phyloP scores from a whole-genome alignment of 1,284 basidiomycete genomes.

The Trichosporon coremiiforme region DNA sequence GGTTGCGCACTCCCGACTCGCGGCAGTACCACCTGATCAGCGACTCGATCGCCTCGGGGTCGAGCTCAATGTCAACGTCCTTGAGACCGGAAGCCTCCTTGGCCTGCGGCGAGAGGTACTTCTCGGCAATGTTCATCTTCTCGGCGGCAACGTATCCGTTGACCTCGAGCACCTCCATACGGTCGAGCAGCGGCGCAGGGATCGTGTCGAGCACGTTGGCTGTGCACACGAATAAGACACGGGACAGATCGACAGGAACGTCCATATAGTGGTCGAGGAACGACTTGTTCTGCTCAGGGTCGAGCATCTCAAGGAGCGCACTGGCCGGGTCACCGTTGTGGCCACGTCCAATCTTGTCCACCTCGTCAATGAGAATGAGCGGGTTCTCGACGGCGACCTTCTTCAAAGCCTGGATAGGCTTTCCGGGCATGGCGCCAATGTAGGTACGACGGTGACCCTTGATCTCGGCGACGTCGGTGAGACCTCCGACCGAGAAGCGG shows the following conservation, averaged over 20 bases:
- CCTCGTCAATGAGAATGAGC: conserved; percentile 93
- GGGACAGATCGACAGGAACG: conserved; percentile 93
- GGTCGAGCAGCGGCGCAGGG: conserved; percentile 90
- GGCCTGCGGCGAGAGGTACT: conserved; percentile 91
- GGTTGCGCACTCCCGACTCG: conserved; percentile 90
- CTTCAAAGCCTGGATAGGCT: conserved; percentile 96
- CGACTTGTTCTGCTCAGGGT: conserved; percentile 93
- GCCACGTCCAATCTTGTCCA: conserved; percentile 91
- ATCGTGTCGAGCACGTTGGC: conserved; percentile 95
- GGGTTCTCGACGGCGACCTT: conserved; percentile 97
- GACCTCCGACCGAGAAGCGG: conserved; percentile 87
- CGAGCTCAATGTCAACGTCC: conserved; percentile 75
- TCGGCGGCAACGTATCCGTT: conserved; percentile 96
- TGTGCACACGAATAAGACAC: conserved; percentile 97
- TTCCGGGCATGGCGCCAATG: conserved; percentile 93
- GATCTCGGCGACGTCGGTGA: conserved; percentile 98
- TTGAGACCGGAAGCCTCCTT: conserved; percentile 87
- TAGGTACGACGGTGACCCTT: conserved; percentile 98
- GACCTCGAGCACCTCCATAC: conserved; percentile 97
- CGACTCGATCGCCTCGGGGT: conserved; percentile 77
- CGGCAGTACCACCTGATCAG: conserved; percentile 96
- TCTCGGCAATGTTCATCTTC: conserved; percentile 87
- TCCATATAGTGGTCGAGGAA: conserved; percentile 99
- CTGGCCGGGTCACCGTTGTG: conserved; percentile 95
- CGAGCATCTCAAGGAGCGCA: conserved; percentile 92